Evolutionary conservation across 208 protist species (phyloP), one percentile per base, ranked within the genome.

Genomic region (Wallacemonas collosoma): DNA sequence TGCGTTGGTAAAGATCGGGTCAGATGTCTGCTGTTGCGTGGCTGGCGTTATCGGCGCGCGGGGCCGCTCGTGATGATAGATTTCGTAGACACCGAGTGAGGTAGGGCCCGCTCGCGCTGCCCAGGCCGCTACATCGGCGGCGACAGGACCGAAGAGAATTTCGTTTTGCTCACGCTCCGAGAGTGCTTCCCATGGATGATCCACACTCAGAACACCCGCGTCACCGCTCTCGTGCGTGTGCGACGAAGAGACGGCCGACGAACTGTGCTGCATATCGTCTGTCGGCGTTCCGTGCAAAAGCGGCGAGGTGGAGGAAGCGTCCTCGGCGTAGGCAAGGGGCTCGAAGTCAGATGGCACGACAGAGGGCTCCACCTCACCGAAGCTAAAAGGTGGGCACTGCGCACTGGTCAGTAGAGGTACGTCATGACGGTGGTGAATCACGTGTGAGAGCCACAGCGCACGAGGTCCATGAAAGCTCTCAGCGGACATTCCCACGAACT

Each of bases 321-420:
- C 26, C 26, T 26, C 26, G 26, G 26, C 26, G 45, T 41, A 73
- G 57, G 14, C 60, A 61, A n/a, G 57, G 53, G 38, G 71, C 14
- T 81, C 54, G 61, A 94, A 73, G 51, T 96, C 91, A 35, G 64
- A 63, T 9, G 75, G 71, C 3, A 79, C 80, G 7, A 94, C 54
- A 15, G 68, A 73, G 9, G 85, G 82, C 8, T 48, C 45, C 3
- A 78, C 15, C 55, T 94, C 89, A 26, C 83, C 77, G 62, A 90
- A 87, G 71, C 83, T 91, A 65, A 93, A 96, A 1, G 87, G 91
- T 36, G 73, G 79, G 51, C 66, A 64, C 44, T 96, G 87, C 47
- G 91, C 82, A 1, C 71, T 80, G 7, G 83, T 73, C 47, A 90
- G 74, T 1, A 61, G 60, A 1, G 65, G 2, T 14, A 55, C 47